These are phyloP conservation scores for Hibiscus tridactylites DNA, from an alignment of 345 rosid genomes.

Conservation along the genomic window DNA sequence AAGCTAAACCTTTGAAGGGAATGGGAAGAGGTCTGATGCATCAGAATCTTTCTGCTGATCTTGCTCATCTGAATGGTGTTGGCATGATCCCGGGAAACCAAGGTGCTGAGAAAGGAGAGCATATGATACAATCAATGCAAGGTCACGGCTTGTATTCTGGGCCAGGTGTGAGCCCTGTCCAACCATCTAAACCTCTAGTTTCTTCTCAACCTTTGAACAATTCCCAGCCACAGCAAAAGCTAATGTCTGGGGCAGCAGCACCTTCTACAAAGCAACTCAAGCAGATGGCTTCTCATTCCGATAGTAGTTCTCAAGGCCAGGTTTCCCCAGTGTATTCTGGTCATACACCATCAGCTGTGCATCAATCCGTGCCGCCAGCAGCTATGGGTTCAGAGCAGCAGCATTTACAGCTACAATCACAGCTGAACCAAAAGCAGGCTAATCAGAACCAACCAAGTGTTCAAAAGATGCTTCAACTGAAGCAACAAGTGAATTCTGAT, in stretches of 20 bases:
- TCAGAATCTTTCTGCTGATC: slow-evolving; percentile 58
- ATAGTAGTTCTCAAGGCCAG: slow-evolving; percentile 51
- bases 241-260: slow-evolving; percentile 36
- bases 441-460: slow-evolving; percentile 38
- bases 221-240: slow-evolving; percentile 49
- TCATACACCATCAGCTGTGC: slow-evolving; percentile 32
- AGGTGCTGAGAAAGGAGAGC: slow-evolving; percentile 64
- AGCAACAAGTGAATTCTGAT: slow-evolving; percentile 42
- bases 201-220: slow-evolving; percentile 48
- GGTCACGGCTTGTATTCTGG: slow-evolving; percentile 60
- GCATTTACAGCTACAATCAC: slow-evolving; percentile 21
- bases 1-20: slow-evolving; percentile 63
- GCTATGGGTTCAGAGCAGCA: slow-evolving; percentile 28
- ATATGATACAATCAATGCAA: slow-evolving; percentile 46
- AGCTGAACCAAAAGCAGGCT: slow-evolving; percentile 51
- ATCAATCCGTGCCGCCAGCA: slow-evolving; percentile 41
- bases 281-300: slow-evolving; percentile 58
- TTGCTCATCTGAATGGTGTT: slow-evolving; percentile 66
- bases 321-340: slow-evolving; percentile 37
- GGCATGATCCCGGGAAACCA: slow-evolving; percentile 45
- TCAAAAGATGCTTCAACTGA: slow-evolving; percentile 59
- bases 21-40: slow-evolving; percentile 67
- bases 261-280: slow-evolving; percentile 43
- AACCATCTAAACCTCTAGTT: slow-evolving; percentile 51
- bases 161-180: slow-evolving; percentile 41